Evolutionary conservation across 2,329 filamentous ascomycete species (phyloP).

Genomic region (Emmonsiellopsis sp.): DNA sequence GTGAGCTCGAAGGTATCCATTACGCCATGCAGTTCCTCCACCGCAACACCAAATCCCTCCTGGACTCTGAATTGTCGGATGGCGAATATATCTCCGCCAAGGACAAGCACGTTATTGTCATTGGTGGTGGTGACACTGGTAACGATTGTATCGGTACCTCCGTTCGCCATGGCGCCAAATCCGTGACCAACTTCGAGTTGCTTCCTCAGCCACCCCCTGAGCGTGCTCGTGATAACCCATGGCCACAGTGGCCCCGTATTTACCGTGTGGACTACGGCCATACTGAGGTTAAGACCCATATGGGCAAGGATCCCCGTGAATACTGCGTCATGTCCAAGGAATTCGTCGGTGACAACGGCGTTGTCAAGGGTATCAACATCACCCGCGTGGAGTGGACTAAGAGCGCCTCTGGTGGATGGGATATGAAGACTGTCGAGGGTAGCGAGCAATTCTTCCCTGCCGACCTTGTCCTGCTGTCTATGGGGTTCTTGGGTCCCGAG

Average conservation of each 20-base stretch:
- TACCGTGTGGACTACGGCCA: slow-evolving; percentile 99
- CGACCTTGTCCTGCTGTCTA: slow-evolving; percentile 85
- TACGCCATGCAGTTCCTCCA: slow-evolving; percentile 97
- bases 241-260: slow-evolving; percentile 96
- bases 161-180: slow-evolving; percentile 89
- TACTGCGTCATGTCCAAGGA: slow-evolving; percentile 98
- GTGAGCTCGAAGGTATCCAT: slow-evolving; percentile 82
- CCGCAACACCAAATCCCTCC: slow-evolving; percentile 93
- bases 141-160: slow-evolving; percentile 98
- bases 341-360: slow-evolving; percentile 79
- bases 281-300: slow-evolving; percentile 89
- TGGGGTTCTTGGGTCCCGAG: slow-evolving; percentile 95
- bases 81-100: slow-evolving; percentile 87
- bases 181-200: slow-evolving; percentile 92
- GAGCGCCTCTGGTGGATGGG: slow-evolving; percentile 81
- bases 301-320: slow-evolving; percentile 90
- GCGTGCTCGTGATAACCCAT: slow-evolving; percentile 89
- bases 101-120: slow-evolving; percentile 91
- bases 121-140: slow-evolving; percentile 94
- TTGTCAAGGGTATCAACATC: slow-evolving; percentile 92
- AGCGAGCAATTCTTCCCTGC: slow-evolving; percentile 95
- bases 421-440: slow-evolving; percentile 95
- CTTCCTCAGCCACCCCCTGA: slow-evolving; percentile 85
- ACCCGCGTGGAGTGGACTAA: slow-evolving; percentile 95
- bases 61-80: slow-evolving; percentile 81